Conservation (phyloP, 345 rosid genomes). For the Carallia pectinifolia region DNA sequence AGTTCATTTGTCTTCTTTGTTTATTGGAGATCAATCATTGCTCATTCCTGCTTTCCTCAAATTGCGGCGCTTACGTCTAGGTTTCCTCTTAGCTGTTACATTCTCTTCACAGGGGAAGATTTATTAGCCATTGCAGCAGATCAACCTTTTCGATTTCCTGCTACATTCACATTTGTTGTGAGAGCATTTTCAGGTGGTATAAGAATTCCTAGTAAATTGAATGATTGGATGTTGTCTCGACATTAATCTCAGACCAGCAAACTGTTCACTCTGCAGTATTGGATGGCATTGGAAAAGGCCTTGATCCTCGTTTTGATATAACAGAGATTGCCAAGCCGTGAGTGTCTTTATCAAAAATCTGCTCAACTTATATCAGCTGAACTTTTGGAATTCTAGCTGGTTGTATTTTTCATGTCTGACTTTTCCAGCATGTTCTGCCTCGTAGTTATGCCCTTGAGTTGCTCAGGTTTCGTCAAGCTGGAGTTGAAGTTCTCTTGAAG, state of each 20-base stretch:
- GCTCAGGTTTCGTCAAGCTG: slow-evolving; percentile 89
- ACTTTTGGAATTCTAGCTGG: slow-evolving; percentile 1
- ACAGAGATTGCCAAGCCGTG: slow-evolving; percentile 98
- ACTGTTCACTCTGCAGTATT: slow-evolving; percentile 51
- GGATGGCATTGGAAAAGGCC: slow-evolving; percentile 99
- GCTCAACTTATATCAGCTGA: neutral
- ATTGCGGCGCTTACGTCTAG: neutral
- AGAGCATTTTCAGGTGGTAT: slow-evolving; percentile 93
- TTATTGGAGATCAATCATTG: too few relatives aligned
- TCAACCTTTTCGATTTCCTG: slow-evolving; percentile 98
- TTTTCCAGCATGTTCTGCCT: slow-evolving; percentile 22
- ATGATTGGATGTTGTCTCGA: slow-evolving; percentile 10
- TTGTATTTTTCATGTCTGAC: slow-evolving; percentile 15
- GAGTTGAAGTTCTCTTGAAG: slow-evolving; percentile 90
- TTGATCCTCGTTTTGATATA: slow-evolving; percentile 94
- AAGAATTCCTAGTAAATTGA: slow-evolving; percentile 6
- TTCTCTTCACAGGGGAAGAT: slow-evolving; percentile 79
- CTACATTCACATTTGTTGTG: slow-evolving; percentile 97
- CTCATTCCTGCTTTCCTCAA: too few relatives aligned
- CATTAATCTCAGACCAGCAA: slow-evolving; percentile 11
- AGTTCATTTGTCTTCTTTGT: too few relatives aligned
- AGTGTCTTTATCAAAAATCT: slow-evolving; percentile 29
- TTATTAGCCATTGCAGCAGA: slow-evolving; percentile 92
- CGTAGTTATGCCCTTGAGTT: slow-evolving; percentile 89
- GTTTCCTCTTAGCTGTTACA: slow-evolving; percentile 13